These are phyloP conservation scores for Candida anutae DNA, from an alignment of 1,139 yeast species.

Conservation along the genomic window DNA sequence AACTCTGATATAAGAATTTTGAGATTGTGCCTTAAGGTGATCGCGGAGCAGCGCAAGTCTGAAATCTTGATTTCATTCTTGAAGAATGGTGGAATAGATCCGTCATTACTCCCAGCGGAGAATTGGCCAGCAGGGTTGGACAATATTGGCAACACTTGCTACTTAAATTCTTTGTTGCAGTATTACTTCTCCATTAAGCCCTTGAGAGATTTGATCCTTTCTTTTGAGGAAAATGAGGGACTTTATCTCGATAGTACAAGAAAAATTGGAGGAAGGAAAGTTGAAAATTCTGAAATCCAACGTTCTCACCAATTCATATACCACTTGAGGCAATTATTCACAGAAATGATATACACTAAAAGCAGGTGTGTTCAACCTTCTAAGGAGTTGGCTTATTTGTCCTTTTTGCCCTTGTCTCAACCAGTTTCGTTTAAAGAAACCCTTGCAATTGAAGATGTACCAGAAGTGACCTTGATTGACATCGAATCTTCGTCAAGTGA, in stretches of 20 bases:
- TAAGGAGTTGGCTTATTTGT: constrained; percentile 78
- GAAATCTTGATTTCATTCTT: constrained; percentile 46
- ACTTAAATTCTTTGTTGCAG: constrained; percentile 81
- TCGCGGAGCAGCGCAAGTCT: constrained; percentile 44
- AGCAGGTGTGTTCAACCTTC: constrained; percentile 71
- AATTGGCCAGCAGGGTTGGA: constrained; percentile 87
- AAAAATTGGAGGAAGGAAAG: constrained; percentile 80
- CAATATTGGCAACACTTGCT: constrained; percentile 94
- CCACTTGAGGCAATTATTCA: constrained; percentile 60
- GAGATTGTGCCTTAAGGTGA: constrained; percentile 41
- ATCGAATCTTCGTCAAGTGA: constrained; percentile 8
- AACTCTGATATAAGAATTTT: constrained; percentile 36
- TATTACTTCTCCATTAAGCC: constrained; percentile 85
- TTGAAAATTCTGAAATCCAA: constrained; percentile 63
- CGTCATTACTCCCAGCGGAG: constrained; percentile 51
- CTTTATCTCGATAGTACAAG: constrained; percentile 19
- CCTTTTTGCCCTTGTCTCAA: constrained; percentile 70
- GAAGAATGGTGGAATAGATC: constrained; percentile 52
- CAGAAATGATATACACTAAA: constrained; percentile 57
- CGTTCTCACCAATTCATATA: constrained; percentile 77
- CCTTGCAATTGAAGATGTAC: no score
- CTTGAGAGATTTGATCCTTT: constrained; percentile 56
- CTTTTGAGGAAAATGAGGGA: constrained; percentile 37
- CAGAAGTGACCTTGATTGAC: no score
- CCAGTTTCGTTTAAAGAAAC: constrained; percentile 47